Percentiles rank a stretch among this genome's conserved stretches.
These are phyloP conservation scores for Colletotrichum camelliae DNA, from an alignment of 2,329 filamentous ascomycete genomes.

Conservation along the genomic window DNA sequence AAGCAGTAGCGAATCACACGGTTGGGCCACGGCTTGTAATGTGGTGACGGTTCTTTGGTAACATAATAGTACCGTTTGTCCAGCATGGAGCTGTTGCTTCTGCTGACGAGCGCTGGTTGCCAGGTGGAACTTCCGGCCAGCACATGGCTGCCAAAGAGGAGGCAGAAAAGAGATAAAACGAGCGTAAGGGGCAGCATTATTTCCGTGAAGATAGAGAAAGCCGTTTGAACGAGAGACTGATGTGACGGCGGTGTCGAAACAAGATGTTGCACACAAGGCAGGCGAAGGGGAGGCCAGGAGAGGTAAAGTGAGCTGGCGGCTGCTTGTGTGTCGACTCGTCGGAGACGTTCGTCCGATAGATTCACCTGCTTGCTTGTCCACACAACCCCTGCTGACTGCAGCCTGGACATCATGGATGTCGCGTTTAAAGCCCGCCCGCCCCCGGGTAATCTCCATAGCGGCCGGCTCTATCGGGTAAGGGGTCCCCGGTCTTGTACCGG, in stretches of 20 bases:
- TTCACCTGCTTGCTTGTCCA: not conserved
- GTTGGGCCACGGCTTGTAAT: not conserved
- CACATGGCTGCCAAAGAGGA: not conserved
- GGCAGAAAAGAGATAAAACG: not conserved
- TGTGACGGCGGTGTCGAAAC: not conserved
- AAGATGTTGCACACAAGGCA: not conserved
- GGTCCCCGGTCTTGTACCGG: constrained; percentile 16
- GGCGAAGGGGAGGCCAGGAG: not conserved
- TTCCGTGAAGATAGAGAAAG: not conserved
- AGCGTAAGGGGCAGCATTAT: not conserved
- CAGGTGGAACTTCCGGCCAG: not conserved
- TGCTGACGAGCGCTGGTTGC: not conserved
- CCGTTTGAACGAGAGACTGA: not conserved
- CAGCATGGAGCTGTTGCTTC: not conserved
- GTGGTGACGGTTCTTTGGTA: no score
- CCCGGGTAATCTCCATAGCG: not conserved
- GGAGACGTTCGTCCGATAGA: not conserved
- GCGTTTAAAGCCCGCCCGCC: not conserved
- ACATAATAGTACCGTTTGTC: not conserved
- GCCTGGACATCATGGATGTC: not conserved
- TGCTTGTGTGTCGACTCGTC: not conserved
- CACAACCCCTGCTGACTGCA: not conserved
- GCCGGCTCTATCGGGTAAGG: not conserved
- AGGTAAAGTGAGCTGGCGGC: not conserved
- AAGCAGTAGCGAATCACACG: not conserved